Percentiles rank a stretch among this genome's conserved stretches.
phyloP scores from a whole-genome alignment of 106 monocot genomes.

The Posidonia australis region DNA sequence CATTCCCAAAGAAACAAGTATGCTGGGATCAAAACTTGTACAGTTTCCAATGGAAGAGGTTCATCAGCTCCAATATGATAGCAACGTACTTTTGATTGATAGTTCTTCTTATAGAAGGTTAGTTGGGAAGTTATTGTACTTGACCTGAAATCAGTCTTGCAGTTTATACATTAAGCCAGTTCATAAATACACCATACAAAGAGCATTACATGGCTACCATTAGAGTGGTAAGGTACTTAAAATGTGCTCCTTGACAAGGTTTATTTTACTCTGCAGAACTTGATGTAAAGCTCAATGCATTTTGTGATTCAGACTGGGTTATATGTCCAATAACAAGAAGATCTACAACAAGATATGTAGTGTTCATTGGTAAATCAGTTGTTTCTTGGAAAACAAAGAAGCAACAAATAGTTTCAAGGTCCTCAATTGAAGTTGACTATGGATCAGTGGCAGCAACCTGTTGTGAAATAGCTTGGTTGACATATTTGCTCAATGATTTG shows the following conservation, averaged over 20 bases:
- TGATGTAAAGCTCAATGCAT: too few relatives aligned
- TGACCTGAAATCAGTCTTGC: neutral
- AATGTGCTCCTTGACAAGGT: neutral
- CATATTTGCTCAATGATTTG: too few relatives aligned
- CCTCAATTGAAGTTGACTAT: too few relatives aligned
- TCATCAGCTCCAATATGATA: neutral
- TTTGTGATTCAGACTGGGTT: too few relatives aligned
- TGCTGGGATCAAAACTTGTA: neutral
- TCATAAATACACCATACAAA: neutral
- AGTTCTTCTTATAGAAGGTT: neutral
- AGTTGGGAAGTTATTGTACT: slow-evolving; percentile 2
- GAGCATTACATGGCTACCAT: neutral
- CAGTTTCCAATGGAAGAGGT: too few relatives aligned
- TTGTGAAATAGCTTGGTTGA: too few relatives aligned
- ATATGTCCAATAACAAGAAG: too few relatives aligned
- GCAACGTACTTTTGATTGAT: neutral
- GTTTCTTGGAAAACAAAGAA: too few relatives aligned
- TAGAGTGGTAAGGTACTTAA: neutral
- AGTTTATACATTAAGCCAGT: neutral
- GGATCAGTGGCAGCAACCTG: too few relatives aligned
- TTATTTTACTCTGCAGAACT: neutral
- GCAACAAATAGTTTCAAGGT: too few relatives aligned
- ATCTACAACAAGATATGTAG: too few relatives aligned
- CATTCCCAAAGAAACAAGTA: slow-evolving; percentile 1
- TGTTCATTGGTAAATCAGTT: too few relatives aligned